Percentiles rank a stretch among this genome's conserved stretches.
phyloP scores from a whole-genome alignment of 2,329 filamentous ascomycete species.

The Colletotrichum tamarilloi region DNA sequence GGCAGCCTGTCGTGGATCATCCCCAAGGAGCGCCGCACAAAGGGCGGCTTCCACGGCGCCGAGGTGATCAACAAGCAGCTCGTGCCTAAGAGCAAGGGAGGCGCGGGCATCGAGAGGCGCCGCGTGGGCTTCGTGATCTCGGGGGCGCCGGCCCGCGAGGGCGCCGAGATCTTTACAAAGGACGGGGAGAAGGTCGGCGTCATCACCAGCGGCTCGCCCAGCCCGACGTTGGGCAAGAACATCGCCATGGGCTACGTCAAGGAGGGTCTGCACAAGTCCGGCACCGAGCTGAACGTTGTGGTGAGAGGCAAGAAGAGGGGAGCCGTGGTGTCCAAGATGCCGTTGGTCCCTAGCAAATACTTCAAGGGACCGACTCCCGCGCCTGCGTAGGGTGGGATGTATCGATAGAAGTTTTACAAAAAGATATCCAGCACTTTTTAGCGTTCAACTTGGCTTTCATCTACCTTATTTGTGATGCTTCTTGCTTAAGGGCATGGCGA shows the following conservation, averaged over 20 bases:
- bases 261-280: slow-evolving; percentile 83
- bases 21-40: slow-evolving; percentile 75
- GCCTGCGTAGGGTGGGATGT: slow-evolving; percentile 28
- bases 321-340: slow-evolving; percentile 87
- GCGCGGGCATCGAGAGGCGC: slow-evolving; percentile 74
- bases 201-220: slow-evolving; percentile 91
- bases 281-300: slow-evolving; percentile 82
- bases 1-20: slow-evolving; percentile 80
- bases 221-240: slow-evolving; percentile 86
- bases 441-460: neutral
- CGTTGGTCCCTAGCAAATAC: slow-evolving; percentile 86
- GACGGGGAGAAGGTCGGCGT: slow-evolving; percentile 77
- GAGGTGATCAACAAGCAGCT: slow-evolving; percentile 83
- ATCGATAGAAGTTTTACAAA: slow-evolving; percentile 21
- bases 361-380: slow-evolving; percentile 58
- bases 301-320: slow-evolving; percentile 81
- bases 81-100: slow-evolving; percentile 77
- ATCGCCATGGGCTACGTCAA: slow-evolving; percentile 96
- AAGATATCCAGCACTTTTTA: slow-evolving; percentile 17
- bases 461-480: neutral
- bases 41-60: slow-evolving; percentile 86
- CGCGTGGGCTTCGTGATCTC: slow-evolving; percentile 86
- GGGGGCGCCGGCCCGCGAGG: slow-evolving; percentile 90
- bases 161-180: slow-evolving; percentile 78
- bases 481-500: neutral